phyloP scores from a whole-genome alignment of 257 asterid species.

The Dorcoceras hygrometricum region DNA sequence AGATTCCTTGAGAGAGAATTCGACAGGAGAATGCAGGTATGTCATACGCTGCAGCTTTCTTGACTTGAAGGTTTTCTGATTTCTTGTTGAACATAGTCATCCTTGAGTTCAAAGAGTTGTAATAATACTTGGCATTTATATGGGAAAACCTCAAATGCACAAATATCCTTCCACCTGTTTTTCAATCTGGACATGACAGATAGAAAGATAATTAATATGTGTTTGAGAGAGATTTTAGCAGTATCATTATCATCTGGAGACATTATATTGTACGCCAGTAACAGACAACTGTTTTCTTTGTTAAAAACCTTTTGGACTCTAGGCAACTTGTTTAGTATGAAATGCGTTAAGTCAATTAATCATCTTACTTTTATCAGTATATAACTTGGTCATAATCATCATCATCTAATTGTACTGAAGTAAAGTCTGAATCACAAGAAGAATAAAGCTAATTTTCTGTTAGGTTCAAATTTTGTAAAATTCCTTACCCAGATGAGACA shows the following conservation, averaged over 20 bases:
- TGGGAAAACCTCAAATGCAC: conserved; percentile 79
- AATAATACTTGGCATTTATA: conserved; percentile 55
- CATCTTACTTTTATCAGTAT: neutral
- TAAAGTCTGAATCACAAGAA: conserved; percentile 1
- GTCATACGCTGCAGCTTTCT: conserved; percentile 69
- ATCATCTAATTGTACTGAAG: conserved; percentile 4
- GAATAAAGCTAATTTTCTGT: conserved; percentile 1
- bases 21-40: conserved; percentile 19
- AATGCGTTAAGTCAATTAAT: conserved; percentile 11
- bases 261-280: neutral
- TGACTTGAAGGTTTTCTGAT: conserved; percentile 62
- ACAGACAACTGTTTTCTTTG: conserved; percentile 20
- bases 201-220: conserved; percentile 19
- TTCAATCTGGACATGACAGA: conserved; percentile 45
- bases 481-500: conserved; percentile 47
- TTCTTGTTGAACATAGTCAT: conserved; percentile 88
- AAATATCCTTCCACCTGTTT: conserved; percentile 78
- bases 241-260: conserved; percentile 1
- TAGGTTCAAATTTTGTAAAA: conserved; percentile 14
- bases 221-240: conserved; percentile 4
- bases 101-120: conserved; percentile 76
- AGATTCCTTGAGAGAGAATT: conserved; percentile 17
- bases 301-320: conserved; percentile 4
- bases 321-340: conserved; percentile 1
- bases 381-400: too few relatives aligned